phyloP scores from a whole-genome alignment of 176 grass and related monocot species.

The Rhynchospora breviuscula region DNA sequence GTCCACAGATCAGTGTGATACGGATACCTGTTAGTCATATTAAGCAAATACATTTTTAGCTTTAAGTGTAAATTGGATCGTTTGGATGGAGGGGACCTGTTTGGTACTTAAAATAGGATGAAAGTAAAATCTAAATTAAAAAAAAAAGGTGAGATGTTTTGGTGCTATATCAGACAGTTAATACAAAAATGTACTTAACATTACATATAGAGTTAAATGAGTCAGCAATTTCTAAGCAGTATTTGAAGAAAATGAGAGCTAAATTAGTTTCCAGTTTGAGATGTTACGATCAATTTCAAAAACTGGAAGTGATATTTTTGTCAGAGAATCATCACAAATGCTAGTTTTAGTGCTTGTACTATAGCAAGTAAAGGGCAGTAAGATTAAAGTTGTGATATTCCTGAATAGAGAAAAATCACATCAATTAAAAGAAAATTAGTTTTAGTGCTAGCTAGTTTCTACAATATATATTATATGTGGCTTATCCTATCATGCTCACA shows the following conservation, averaged over 20 bases:
- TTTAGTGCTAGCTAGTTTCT: not conserved
- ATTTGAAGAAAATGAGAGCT: not conserved
- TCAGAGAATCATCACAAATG: not conserved
- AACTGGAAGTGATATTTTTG: not conserved
- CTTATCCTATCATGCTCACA: not conserved
- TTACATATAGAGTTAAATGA: not conserved
- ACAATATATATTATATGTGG: no score
- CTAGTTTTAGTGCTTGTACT: not conserved
- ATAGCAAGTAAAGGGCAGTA: no score
- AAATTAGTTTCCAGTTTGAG: not conserved
- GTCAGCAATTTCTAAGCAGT: not conserved
- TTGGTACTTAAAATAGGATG: not conserved
- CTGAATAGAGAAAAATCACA: no score
- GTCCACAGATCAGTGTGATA: slow-evolving; percentile 76
- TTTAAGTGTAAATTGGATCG: slow-evolving; percentile 6
- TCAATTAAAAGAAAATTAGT: not conserved
- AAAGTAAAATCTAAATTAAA: not conserved
- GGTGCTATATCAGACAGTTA: not conserved
- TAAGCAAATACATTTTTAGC: not conserved
- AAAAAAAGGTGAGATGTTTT: not conserved
- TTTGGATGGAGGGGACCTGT: not conserved
- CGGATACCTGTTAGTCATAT: not conserved
- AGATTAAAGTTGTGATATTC: no score
- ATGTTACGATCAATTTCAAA: not conserved
- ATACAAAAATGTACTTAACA: not conserved